A percentile compares a stretch with the other conserved stretches of the same genome.
Conservation (phyloP, 305 asterid genomes). For the Fraxinus angustifolia region DNA sequence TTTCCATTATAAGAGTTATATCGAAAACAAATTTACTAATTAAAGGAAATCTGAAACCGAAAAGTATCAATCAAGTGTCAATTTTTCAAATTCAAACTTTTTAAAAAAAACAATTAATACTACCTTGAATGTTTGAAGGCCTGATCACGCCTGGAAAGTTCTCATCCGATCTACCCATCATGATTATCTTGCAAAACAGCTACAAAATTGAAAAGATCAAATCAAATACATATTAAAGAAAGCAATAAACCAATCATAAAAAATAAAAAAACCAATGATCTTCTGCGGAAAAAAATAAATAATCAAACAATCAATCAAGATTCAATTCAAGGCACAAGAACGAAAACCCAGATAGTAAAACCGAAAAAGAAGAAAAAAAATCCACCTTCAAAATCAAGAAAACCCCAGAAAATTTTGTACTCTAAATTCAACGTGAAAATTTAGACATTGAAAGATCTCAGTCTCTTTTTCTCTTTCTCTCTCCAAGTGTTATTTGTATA, state of each 20-base stretch:
- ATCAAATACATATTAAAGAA: background rate
- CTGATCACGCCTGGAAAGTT: conserved; percentile 46
- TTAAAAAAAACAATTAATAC: background rate
- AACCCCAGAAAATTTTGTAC: conserved; percentile 14
- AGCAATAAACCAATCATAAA: background rate
- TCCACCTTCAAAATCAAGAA: conserved; percentile 21
- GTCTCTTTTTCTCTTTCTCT: conserved; percentile 12
- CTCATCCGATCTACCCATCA: conserved; percentile 68
- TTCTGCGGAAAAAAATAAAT: background rate
- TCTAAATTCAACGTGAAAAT: conserved; percentile 6
- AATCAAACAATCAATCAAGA: conserved; percentile 12
- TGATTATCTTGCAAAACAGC: conserved; percentile 14
- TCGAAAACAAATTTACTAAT: background rate
- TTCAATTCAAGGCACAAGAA: background rate
- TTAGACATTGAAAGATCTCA: conserved; percentile 12
- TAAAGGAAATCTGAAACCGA: background rate
- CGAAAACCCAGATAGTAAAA: conserved; percentile 5
- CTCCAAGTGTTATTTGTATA: background rate
- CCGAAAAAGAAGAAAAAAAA: background rate
- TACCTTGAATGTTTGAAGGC: conserved; percentile 67
- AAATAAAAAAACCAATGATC: background rate
- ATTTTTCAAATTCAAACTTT: background rate
- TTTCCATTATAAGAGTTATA: background rate
- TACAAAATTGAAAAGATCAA: conserved; percentile 17
- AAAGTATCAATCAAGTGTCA: background rate